A percentile compares a stretch with the other conserved stretches of the same genome.
Conservation (phyloP, 2,329 filamentous ascomycete species). For the Paraphoma chrysanthemicola region DNA sequence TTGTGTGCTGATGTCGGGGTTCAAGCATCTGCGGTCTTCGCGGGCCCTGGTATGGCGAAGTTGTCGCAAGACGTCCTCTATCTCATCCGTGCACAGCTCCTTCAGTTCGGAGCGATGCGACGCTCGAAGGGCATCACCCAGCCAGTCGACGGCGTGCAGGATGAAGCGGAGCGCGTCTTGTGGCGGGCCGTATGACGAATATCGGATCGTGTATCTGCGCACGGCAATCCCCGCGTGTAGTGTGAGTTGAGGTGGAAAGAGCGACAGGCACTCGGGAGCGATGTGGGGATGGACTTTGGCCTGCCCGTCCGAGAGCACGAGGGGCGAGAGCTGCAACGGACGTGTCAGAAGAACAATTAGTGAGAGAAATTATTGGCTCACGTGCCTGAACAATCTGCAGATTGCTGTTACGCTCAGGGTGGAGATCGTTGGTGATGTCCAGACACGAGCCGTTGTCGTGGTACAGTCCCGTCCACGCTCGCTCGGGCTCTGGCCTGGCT, state of each 20-base stretch:
- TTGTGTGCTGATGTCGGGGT: not conserved
- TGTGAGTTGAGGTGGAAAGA: slow-evolving; percentile 11
- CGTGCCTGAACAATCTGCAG: slow-evolving; percentile 36
- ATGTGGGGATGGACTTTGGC: slow-evolving; percentile 25
- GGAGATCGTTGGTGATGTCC: slow-evolving; percentile 27
- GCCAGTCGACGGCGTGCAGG: slow-evolving; percentile 25
- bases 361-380: not conserved
- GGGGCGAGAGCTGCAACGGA: slow-evolving; percentile 18
- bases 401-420: slow-evolving; percentile 8
- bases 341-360: slow-evolving; percentile 2
- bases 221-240: slow-evolving; percentile 21
- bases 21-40: slow-evolving; percentile 27
- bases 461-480: slow-evolving; percentile 32
- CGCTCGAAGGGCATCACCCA: not conserved
- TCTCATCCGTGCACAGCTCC: slow-evolving; percentile 13
- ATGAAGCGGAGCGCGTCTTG: slow-evolving; percentile 26
- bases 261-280: slow-evolving; percentile 10
- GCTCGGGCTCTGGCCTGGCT: slow-evolving; percentile 10
- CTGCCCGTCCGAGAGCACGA: slow-evolving; percentile 38
- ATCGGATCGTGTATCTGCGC: slow-evolving; percentile 30
- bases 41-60: slow-evolving; percentile 17
- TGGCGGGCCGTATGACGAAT: slow-evolving; percentile 37
- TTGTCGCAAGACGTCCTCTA: slow-evolving; percentile 8
- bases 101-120: not conserved
- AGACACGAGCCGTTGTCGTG: slow-evolving; percentile 45